A percentile compares a stretch with the other conserved stretches of the same genome.
These are phyloP conservation scores for Wickerhamomyces sp. DNA, from an alignment of 1,139 yeast genomes.

Conservation along the genomic window DNA sequence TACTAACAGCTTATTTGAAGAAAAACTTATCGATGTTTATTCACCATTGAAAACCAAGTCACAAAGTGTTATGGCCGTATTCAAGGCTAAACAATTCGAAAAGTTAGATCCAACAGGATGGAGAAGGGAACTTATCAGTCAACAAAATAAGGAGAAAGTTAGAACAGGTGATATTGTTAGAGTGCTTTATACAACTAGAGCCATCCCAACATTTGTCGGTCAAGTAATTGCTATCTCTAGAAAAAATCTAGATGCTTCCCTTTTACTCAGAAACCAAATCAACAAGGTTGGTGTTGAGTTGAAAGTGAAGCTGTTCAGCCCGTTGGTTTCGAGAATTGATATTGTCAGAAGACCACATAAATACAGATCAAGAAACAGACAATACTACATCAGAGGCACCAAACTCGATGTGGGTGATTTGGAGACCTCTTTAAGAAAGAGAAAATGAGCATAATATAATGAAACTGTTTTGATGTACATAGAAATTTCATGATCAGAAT, in stretches of 20 bases:
- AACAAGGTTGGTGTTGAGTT: conserved; percentile 77
- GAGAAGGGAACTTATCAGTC: conserved; percentile 59
- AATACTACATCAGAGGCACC: conserved; percentile 80
- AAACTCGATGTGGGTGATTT: conserved; percentile 80
- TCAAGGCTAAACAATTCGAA: conserved; percentile 24
- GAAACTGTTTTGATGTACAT: neutral
- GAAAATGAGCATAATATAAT: no score
- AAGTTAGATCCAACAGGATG: conserved; percentile 70
- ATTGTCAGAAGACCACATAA: conserved; percentile 64
- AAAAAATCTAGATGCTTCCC: conserved; percentile 62
- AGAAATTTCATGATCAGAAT: neutral
- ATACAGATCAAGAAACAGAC: conserved; percentile 73
- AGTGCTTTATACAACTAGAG: conserved; percentile 61
- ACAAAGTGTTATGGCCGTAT: conserved; percentile 18
- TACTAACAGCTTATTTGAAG: conserved; percentile 14
- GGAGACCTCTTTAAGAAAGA: conserved; percentile 38
- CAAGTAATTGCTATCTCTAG: conserved; percentile 72
- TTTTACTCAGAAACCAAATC: conserved; percentile 74
- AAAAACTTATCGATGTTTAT: conserved; percentile 30
- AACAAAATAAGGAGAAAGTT: conserved; percentile 43
- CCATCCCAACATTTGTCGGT: conserved; percentile 57
- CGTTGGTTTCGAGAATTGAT: conserved; percentile 70
- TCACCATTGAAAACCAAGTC: conserved; percentile 26
- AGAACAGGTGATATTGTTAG: conserved; percentile 81
- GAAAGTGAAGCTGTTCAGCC: conserved; percentile 74